phyloP scores from a whole-genome alignment of 2,329 filamentous ascomycete species.

The Aspergillus costaricaensis region DNA sequence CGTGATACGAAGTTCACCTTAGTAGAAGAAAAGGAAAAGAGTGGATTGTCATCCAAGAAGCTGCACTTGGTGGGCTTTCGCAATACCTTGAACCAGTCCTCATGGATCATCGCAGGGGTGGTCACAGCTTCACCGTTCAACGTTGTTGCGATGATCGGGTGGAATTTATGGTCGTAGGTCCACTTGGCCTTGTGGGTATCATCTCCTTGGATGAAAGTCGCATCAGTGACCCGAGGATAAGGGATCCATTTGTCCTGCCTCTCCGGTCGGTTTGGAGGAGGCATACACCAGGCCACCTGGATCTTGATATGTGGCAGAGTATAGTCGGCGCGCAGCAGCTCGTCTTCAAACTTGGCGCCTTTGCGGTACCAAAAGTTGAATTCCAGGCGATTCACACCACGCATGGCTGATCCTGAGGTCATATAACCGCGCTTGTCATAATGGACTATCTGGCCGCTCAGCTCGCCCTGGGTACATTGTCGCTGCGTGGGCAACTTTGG shows the following conservation, averaged over 20 bases:
- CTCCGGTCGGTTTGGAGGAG: conserved; percentile 50
- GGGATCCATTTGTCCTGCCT: conserved; percentile 57
- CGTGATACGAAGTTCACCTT: conserved; percentile 31
- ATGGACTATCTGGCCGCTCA: conserved; percentile 48
- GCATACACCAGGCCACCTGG: conserved; percentile 56
- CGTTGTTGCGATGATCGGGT: conserved; percentile 48
- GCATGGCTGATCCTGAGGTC: conserved; percentile 54
- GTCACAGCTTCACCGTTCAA: conserved; percentile 53
- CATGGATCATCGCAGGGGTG: conserved; percentile 56
- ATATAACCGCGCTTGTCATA: conserved; percentile 57
- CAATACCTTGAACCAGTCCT: conserved; percentile 47
- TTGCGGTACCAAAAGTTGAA: conserved; percentile 59
- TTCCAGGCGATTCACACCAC: conserved; percentile 51
- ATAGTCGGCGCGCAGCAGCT: conserved; percentile 57
- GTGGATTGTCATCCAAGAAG: conserved; percentile 54
- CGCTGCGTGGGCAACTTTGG: conserved; percentile 46
- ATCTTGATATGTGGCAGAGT: conserved; percentile 54
- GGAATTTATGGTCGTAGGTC: conserved; percentile 51
- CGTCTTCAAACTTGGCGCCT: conserved; percentile 55
- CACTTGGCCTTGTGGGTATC: conserved; percentile 54
- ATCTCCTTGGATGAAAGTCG: conserved; percentile 53
- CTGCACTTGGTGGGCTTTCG: conserved; percentile 44
- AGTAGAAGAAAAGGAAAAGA: conserved; percentile 48
- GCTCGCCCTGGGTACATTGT: conserved; percentile 48
- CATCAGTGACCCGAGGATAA: conserved; percentile 54